These are phyloP conservation scores for Spizellomyces punctatus DNA, from an alignment of 192 early-diverging fungal species.

Conservation along the genomic window DNA sequence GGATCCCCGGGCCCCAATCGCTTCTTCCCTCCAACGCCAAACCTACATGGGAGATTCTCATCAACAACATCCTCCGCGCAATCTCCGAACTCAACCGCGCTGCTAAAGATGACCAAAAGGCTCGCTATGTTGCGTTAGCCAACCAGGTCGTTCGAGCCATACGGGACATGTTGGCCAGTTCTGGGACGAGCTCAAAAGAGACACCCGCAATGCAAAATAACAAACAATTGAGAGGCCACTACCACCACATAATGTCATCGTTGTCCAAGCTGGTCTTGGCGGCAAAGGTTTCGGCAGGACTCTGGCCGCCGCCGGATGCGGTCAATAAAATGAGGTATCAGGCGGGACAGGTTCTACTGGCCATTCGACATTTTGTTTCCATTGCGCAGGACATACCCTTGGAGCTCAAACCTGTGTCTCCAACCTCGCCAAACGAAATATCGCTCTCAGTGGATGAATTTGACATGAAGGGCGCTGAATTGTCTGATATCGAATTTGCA, in stretches of 20 bases:
- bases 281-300: constrained; percentile 78
- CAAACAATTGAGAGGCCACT: constrained; percentile 63
- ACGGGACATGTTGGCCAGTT: constrained; percentile 83
- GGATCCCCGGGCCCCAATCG: constrained; percentile 39
- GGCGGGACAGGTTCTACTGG: constrained; percentile 77
- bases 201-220: constrained; percentile 67
- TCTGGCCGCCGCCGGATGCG: constrained; percentile 90
- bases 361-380: constrained; percentile 80
- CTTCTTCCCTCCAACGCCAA: constrained; percentile 26
- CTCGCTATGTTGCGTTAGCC: constrained; percentile 59
- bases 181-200: constrained; percentile 72
- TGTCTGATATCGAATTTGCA: constrained; percentile 42
- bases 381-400: constrained; percentile 63
- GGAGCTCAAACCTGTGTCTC: constrained; percentile 36
- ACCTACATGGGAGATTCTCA: constrained; percentile 52
- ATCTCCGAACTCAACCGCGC: constrained; percentile 48
- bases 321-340: constrained; percentile 77
- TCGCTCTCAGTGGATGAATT: constrained; percentile 36
- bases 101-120: constrained; percentile 49
- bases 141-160: constrained; percentile 73
- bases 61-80: constrained; percentile 51
- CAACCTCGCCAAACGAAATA: constrained; percentile 11
- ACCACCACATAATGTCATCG: constrained; percentile 77
- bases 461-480: constrained; percentile 41
- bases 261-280: constrained; percentile 84